Percentiles rank a stretch among this genome's conserved stretches.
Evolutionary conservation across 805 yeast species (phyloP).

Genomic region (Pichia nanzhaoensis): DNA sequence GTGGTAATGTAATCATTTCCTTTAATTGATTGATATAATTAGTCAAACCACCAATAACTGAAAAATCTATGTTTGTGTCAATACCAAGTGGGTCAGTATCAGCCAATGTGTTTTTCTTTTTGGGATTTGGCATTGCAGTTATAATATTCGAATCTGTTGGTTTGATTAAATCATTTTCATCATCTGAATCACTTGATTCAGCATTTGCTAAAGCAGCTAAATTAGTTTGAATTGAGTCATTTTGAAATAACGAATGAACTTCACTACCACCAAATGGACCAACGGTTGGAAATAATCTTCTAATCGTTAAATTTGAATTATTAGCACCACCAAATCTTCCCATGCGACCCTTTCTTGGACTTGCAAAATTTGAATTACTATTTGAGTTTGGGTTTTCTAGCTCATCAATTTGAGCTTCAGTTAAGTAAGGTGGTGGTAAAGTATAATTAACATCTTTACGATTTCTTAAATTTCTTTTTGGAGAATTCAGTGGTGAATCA

Average conservation of each 20-base stretch:
- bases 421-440: conserved; percentile 71
- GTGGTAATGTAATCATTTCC: conserved; percentile 93
- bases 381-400: conserved; percentile 5
- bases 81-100: conserved; percentile 92
- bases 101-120: conserved; percentile 59
- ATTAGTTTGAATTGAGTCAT: conserved; percentile 48
- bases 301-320: conserved; percentile 33
- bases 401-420: conserved; percentile 32
- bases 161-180: conserved; percentile 36
- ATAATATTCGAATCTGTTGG: conserved; percentile 29
- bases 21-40: conserved; percentile 86
- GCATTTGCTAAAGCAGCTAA: conserved; percentile 31
- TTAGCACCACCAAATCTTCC: conserved; percentile 21
- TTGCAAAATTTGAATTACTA: conserved; percentile 6
- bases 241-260: conserved; percentile 69
- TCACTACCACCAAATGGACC: conserved; percentile 99
- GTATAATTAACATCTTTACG: conserved; percentile 72
- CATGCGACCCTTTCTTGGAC: conserved; percentile 26
- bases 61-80: conserved; percentile 52
- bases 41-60: conserved; percentile 86
- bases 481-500: conserved; percentile 42
- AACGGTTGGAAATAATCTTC: conserved; percentile 83
- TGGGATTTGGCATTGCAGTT: conserved; percentile 14
- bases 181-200: conserved; percentile 43
- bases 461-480: conserved; percentile 51